Evolutionary conservation across 2,329 filamentous ascomycete genomes (phyloP).

Genomic region (Alternaria triticina): DNA sequence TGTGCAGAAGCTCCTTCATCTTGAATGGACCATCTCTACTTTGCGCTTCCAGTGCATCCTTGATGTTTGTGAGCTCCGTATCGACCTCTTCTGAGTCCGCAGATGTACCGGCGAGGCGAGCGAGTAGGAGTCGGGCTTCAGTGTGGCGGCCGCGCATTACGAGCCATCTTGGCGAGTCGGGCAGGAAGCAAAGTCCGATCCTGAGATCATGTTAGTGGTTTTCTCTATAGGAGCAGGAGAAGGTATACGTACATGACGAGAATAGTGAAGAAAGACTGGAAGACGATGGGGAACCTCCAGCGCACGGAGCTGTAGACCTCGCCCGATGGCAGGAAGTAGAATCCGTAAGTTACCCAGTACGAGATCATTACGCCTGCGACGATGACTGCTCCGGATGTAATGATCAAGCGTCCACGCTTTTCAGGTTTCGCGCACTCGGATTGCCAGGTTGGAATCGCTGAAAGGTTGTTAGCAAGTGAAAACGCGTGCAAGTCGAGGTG

Average conservation of each 20-base stretch:
- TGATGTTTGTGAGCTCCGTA: conserved; percentile 44
- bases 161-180: conserved; percentile 53
- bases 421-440: conserved; percentile 38
- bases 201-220: neutral
- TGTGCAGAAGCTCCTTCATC: conserved; percentile 47
- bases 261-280: conserved; percentile 15
- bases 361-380: conserved; percentile 46
- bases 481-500: neutral
- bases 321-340: conserved; percentile 23
- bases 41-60: conserved; percentile 50
- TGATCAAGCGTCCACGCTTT: conserved; percentile 38
- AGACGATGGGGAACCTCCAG: conserved; percentile 46
- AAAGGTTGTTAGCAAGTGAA: conserved; percentile 3
- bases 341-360: conserved; percentile 46
- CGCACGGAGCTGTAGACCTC: conserved; percentile 8
- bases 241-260: conserved; percentile 9
- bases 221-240: no score
- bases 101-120: conserved; percentile 10
- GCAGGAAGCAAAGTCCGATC: conserved; percentile 20
- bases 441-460: conserved; percentile 19
- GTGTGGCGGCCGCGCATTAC: conserved; percentile 57
- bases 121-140: conserved; percentile 24
- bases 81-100: conserved; percentile 36
- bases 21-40: conserved; percentile 43
- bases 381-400: conserved; percentile 51